phyloP scores from a whole-genome alignment of 495 filamentous ascomycete species.

The Aeminium ludgeri region DNA sequence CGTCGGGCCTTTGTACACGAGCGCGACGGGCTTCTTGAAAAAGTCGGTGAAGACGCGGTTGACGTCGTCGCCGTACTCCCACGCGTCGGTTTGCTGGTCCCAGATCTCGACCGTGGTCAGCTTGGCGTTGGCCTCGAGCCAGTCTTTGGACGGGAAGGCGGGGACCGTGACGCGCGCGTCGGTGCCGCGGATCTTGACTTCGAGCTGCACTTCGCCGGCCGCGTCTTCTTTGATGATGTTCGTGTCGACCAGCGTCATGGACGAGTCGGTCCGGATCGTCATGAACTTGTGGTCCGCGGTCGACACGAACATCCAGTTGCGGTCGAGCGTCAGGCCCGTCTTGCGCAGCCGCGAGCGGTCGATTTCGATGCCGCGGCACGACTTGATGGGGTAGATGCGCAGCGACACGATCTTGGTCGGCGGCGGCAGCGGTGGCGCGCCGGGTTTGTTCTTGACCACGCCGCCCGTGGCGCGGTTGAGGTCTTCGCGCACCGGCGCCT shows the following conservation, averaged over 20 bases:
- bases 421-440: slow-evolving; percentile 13
- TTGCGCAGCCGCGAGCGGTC: slow-evolving; percentile 16
- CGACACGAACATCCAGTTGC: slow-evolving; percentile 30
- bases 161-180: slow-evolving; percentile 18
- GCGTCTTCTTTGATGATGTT: slow-evolving; percentile 14
- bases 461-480: slow-evolving; percentile 1
- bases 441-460: slow-evolving; percentile 3
- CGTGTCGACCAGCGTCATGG: slow-evolving; percentile 28
- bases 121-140: slow-evolving; percentile 22
- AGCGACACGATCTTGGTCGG: slow-evolving; percentile 22
- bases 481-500: background rate
- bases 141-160: slow-evolving; percentile 22
- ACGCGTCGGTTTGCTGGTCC: slow-evolving; percentile 21
- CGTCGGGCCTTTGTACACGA: slow-evolving; percentile 26
- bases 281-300: slow-evolving; percentile 23
- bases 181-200: slow-evolving; percentile 13
- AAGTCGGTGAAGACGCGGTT: slow-evolving; percentile 23
- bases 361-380: slow-evolving; percentile 25
- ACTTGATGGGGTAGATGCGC: slow-evolving; percentile 28
- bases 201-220: slow-evolving; percentile 12
- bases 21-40: slow-evolving; percentile 22
- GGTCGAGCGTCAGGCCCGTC: slow-evolving; percentile 25
- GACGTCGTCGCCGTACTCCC: slow-evolving; percentile 17
- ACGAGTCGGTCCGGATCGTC: slow-evolving; percentile 24
- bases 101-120: slow-evolving; percentile 23